Evolutionary conservation across 2,329 filamentous ascomycete species (phyloP).

Genomic region (Colletotrichum chlorophyti): DNA sequence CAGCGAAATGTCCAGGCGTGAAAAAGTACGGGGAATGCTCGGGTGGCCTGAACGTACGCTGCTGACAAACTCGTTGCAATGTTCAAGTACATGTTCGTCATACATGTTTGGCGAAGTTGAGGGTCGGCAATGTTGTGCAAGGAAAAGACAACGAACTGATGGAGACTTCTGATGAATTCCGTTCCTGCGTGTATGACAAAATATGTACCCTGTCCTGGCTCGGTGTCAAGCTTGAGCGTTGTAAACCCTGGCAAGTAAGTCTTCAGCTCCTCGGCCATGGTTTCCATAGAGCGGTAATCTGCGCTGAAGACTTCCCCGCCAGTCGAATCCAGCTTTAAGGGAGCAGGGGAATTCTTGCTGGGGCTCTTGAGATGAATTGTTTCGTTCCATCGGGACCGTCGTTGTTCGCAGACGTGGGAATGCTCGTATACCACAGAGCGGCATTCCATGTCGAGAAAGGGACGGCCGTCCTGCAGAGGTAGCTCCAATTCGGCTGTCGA

Average conservation of each 20-base stretch:
- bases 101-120: background rate
- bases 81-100: background rate
- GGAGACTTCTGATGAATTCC: background rate
- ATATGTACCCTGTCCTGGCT: background rate
- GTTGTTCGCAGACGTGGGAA: background rate
- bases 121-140: background rate
- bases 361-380: background rate
- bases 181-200: background rate
- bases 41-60: background rate
- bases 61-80: background rate
- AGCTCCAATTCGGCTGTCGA: background rate
- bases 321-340: background rate
- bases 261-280: background rate
- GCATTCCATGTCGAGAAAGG: background rate
- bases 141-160: background rate
- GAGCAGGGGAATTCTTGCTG: background rate
- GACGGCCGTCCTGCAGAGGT: background rate
- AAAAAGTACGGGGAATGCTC: background rate
- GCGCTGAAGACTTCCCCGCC: background rate
- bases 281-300: background rate
- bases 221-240: background rate
- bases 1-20: background rate
- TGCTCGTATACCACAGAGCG: background rate
- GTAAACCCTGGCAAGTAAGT: background rate
- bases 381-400: background rate